Evolutionary conservation across 495 filamentous ascomycete species (phyloP), one percentile per base, ranked within the genome.

Genomic region (Aspergillus sparsus): DNA sequence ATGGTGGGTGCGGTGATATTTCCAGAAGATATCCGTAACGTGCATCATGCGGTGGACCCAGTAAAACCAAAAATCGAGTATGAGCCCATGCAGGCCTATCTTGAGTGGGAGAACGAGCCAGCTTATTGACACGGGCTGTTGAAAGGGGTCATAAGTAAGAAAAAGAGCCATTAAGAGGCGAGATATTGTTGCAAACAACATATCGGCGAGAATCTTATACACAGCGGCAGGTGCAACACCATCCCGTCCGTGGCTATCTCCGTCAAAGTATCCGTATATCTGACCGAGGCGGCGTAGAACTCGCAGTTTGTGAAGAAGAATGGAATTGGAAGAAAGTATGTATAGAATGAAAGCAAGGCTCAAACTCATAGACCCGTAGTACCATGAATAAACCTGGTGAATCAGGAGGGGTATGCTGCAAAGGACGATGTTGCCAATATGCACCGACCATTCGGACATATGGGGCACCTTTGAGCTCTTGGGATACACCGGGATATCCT

Each of bases 1-100:
- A 53, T 76, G 74, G 63, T 76, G 74, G 6, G 74, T 76, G 16
- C 72, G 72, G 62, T 76, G 74, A 66, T 68, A 76, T 37, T 75
- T 71, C 74, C 74, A 76, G 4, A 76, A 67, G 0, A 53, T 52
- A 44, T 53, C 66, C 13, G 71, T 49, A 16, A 74, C 72, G 41
- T 76, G 74, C 69, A 73, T 74, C 7, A 68, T 10, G 1, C 74
- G 72, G 49, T 76, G 74, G 59, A 74, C 74, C 71, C 72, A 74
- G 60, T 76, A 76, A 62, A 76, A 76, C 73, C 73, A 76, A 63
- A 76, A 76, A 60, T 76, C 74, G 39, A 76, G 68, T 52, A 72
- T 68, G 42, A 76, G 66, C 3, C 72, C 71, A 53, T 76, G 75
- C 0, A 76, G 56, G 0, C 74, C 71, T 16, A 62, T 59, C 37